Conservation (phyloP, 1,284 basidiomycete genomes). For the Pseudomicrostroma phylloplanum region DNA sequence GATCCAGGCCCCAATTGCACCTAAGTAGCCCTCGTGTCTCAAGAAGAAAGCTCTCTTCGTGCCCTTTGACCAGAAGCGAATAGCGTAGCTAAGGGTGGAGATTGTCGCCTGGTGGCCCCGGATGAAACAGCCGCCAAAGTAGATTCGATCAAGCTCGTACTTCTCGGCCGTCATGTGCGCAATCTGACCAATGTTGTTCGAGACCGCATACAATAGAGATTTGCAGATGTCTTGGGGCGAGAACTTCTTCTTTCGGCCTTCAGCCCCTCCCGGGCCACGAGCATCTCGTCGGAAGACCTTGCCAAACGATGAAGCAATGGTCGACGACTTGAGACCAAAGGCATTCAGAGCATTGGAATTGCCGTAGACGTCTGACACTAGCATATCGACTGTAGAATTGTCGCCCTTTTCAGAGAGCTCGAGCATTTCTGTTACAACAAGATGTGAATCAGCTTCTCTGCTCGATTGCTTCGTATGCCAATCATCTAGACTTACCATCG, state of each 20-base stretch:
- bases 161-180: conserved; percentile 99
- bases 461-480: not conserved
- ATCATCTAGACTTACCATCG: conserved; percentile 69
- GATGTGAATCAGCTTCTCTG: not conserved
- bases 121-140: conserved; percentile 99
- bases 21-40: conserved; percentile 96
- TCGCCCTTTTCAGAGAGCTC: conserved; percentile 85
- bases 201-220: conserved; percentile 80
- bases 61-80: conserved; percentile 99
- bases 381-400: conserved; percentile 93
- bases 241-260: conserved; percentile 62
- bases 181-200: conserved; percentile 99
- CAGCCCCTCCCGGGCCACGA: conserved; percentile 9
- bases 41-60: conserved; percentile 91
- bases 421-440: conserved; percentile 72
- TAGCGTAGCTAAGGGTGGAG: conserved; percentile 94
- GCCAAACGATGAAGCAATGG: conserved; percentile 95
- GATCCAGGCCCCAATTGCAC: conserved; percentile 55
- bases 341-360: conserved; percentile 63
- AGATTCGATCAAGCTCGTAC: conserved; percentile 91
- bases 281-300: conserved; percentile 84
- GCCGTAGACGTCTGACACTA: conserved; percentile 98
- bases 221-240: conserved; percentile 88
- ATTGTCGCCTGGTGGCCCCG: conserved; percentile 96
- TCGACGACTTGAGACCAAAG: conserved; percentile 84